phyloP scores from a whole-genome alignment of 306 rosid species.

The Geum urbanum region DNA sequence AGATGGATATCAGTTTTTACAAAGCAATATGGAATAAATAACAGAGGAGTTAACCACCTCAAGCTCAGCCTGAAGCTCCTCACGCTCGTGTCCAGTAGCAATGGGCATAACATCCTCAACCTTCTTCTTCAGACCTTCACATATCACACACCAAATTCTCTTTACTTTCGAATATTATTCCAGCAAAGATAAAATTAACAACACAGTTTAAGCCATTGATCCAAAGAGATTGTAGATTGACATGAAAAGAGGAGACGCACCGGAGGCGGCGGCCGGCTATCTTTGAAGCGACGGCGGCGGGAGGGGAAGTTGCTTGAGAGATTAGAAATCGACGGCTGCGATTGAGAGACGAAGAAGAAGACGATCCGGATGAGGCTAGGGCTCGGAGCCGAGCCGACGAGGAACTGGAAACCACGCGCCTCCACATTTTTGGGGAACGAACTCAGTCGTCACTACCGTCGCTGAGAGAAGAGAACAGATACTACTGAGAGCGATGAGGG shows the following conservation, averaged over 20 bases:
- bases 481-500: no score
- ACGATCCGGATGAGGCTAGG: constrained; percentile 14
- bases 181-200: no score
- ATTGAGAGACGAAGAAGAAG: background rate
- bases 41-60: constrained; percentile 32
- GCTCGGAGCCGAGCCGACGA: constrained; percentile 12
- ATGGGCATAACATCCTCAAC: constrained; percentile 31
- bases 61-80: constrained; percentile 36
- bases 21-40: background rate
- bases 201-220: no score
- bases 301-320: constrained; percentile 14
- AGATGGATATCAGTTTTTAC: background rate
- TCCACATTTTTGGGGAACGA: constrained; percentile 23
- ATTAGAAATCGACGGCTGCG: constrained; percentile 21
- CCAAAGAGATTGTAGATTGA: background rate
- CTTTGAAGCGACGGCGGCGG: constrained; percentile 10
- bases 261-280: constrained; percentile 9
- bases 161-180: background rate
- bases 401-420: constrained; percentile 20
- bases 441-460: no score
- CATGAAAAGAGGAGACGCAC: background rate
- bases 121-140: constrained; percentile 24
- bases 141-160: no score
- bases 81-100: constrained; percentile 41
- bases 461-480: no score